phyloP scores from a whole-genome alignment of 441 rosid species.

The Codiaeum variegatum region DNA sequence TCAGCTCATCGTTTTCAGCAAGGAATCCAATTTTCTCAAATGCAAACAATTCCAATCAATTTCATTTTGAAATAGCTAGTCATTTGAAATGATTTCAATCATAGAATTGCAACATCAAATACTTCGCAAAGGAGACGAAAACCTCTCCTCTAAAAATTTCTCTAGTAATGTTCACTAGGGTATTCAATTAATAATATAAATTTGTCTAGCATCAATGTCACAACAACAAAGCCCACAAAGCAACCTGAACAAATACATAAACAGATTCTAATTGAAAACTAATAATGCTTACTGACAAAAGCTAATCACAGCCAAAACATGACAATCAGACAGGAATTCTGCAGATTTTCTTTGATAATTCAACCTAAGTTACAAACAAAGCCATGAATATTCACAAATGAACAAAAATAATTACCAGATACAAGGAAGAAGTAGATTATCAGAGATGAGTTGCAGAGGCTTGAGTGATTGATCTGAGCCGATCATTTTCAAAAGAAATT shows the following conservation, averaged over 20 bases:
- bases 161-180: background rate
- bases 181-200: background rate
- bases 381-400: background rate
- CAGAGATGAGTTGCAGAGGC: slow-evolving; percentile 1
- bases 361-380: background rate
- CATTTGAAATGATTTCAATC: too few relatives aligned
- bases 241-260: background rate
- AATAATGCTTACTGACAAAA: background rate
- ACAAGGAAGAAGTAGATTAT: background rate
- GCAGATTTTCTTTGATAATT: background rate
- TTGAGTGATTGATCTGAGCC: slow-evolving; percentile 4
- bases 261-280: background rate
- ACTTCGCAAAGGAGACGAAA: background rate
- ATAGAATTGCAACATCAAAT: background rate
- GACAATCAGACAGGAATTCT: background rate
- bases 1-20: background rate
- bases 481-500: background rate
- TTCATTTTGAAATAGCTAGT: too few relatives aligned
- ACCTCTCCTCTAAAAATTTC: background rate
- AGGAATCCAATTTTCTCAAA: background rate
- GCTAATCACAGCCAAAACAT: background rate
- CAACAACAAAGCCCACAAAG: background rate
- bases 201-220: background rate
- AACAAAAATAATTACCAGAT: background rate
- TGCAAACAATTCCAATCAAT: background rate